Conservation (phyloP, 345 rosid species). For the Acer saccharum region DNA sequence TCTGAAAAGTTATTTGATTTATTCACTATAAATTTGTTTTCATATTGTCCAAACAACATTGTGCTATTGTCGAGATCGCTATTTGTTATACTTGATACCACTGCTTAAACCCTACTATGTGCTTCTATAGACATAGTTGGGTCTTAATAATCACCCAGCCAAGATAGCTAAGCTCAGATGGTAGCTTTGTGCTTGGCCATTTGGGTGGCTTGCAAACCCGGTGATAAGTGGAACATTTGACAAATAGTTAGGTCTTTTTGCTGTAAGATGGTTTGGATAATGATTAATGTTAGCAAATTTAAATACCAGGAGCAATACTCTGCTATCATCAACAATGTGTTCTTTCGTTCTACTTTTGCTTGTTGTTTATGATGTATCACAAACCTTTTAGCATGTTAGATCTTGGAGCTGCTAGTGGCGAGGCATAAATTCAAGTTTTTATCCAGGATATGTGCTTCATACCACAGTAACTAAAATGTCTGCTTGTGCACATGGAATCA, state of each 20-base stretch:
- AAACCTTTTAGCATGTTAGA: not conserved
- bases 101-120: not conserved
- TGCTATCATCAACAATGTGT: not conserved
- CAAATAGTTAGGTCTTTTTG: not conserved
- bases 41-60: not conserved
- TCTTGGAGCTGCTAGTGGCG: not conserved
- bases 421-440: not conserved
- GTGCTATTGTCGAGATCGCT: not conserved
- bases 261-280: not conserved
- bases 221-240: constrained; percentile 2
- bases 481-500: not conserved
- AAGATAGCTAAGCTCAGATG: not conserved
- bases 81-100: constrained; percentile 2
- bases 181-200: not conserved
- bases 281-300: not conserved
- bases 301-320: not conserved
- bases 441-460: not conserved
- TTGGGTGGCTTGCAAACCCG: not conserved
- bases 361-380: not conserved
- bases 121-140: not conserved
- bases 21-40: not conserved
- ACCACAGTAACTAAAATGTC: not conserved
- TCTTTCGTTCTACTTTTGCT: not conserved
- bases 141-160: not conserved
- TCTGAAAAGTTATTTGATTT: not conserved